These are phyloP conservation scores for Trichophyton benhamiae DNA, from an alignment of 2,329 filamentous ascomycete species.

Conservation along the genomic window DNA sequence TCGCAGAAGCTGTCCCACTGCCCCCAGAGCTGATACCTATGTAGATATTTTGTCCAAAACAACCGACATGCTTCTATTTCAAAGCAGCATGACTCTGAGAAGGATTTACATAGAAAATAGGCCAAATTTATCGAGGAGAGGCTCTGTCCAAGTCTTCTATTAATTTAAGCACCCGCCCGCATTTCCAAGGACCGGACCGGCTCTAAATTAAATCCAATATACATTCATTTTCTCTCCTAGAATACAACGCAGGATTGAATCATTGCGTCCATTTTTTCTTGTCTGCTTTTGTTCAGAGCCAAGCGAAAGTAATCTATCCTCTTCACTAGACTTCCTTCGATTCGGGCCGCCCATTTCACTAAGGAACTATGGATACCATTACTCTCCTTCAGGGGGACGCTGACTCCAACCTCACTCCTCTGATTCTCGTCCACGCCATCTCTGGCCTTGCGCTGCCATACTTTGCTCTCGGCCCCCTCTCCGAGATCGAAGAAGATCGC, in stretches of 20 bases:
- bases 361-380: slow-evolving; percentile 13
- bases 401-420: slow-evolving; percentile 12
- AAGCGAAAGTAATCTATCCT: slow-evolving; percentile 3
- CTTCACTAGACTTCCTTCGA: background rate
- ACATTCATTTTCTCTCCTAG: slow-evolving; percentile 4
- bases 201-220: slow-evolving; percentile 6
- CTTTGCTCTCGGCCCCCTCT: slow-evolving; percentile 14
- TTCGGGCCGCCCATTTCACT: background rate
- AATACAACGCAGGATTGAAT: slow-evolving; percentile 2
- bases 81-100: background rate
- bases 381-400: slow-evolving; percentile 15
- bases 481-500: slow-evolving; percentile 9
- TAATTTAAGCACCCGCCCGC: slow-evolving; percentile 4
- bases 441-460: slow-evolving; percentile 16
- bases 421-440: slow-evolving; percentile 16
- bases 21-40: background rate
- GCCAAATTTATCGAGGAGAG: background rate
- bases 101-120: slow-evolving; percentile 3
- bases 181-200: slow-evolving; percentile 1
- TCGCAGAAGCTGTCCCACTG: background rate
- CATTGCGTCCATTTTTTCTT: background rate
- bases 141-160: background rate
- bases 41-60: slow-evolving; percentile 5
- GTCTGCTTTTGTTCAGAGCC: slow-evolving; percentile 1
- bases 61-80: background rate